A percentile compares a stretch with the other conserved stretches of the same genome.
These are phyloP conservation scores for Boletus huronensis DNA, from an alignment of 768 basidiomycete genomes.

Conservation along the genomic window DNA sequence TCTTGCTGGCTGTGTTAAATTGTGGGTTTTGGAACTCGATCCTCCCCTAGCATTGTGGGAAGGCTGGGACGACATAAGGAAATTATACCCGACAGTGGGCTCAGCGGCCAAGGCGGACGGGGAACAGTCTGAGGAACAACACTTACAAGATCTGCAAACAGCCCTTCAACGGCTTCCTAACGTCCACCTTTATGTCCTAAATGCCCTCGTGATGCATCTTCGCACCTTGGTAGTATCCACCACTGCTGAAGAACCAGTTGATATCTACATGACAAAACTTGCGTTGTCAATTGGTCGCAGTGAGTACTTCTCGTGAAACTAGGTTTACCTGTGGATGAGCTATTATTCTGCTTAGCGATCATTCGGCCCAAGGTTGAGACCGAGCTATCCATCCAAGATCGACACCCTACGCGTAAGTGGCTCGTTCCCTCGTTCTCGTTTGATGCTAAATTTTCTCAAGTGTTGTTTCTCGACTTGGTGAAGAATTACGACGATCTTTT, in stretches of 20 bases:
- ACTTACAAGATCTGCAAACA: constrained; percentile 55
- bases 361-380: constrained; percentile 80
- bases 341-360: constrained; percentile 48
- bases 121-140: constrained; percentile 52
- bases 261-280: constrained; percentile 83
- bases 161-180: constrained; percentile 71
- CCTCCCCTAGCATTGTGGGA: constrained; percentile 84
- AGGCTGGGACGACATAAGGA: constrained; percentile 88
- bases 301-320: constrained; percentile 38
- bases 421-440: neutral
- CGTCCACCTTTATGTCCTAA: constrained; percentile 77
- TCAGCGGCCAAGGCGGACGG: constrained; percentile 51
- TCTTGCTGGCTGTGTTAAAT: constrained; percentile 78
- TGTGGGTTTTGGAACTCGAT: constrained; percentile 90
- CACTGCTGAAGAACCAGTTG: constrained; percentile 63
- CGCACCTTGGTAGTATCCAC: constrained; percentile 68
- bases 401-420: constrained; percentile 70
- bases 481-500: constrained; percentile 70
- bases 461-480: constrained; percentile 82
- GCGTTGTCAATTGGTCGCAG: constrained; percentile 84
- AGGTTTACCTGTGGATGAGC: neutral
- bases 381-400: constrained; percentile 86
- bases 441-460: constrained; percentile 33
- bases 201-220: constrained; percentile 74
- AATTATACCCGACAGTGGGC: constrained; percentile 79